Base-by-base conservation (phyloP, 306 rosid genomes). In the Canavalia ensiformis region DNA sequence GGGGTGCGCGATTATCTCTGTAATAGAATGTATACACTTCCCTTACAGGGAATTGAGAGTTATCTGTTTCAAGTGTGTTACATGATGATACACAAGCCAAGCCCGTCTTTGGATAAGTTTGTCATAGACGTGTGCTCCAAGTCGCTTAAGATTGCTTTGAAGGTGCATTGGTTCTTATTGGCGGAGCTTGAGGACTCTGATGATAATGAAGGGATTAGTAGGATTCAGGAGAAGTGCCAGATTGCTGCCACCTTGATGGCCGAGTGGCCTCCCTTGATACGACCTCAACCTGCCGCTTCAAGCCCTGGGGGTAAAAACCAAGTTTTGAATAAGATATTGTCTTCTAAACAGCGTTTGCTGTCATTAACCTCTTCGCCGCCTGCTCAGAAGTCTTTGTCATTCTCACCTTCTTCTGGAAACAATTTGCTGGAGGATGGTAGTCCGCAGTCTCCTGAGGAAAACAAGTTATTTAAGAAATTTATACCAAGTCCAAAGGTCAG, bases 1-100 rank as follows among this genome's bases (percentile, higher is more conserved):
- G 98, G 99, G 78, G 99, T 95, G 13, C 96, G 99, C 0, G 97
- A 95, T 74, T 95, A 95, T 82, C 94, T 95, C 42, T 95, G 98
- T 75, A 95, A 95, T 75, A 81, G 98, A 81, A 95, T 95, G 99
- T 95, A 95, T 81, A 93, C 98, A 25, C 94, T 95, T 71, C 99
- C 99, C 8, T 85, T 95, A 76, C 79, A 94, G 6, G 99, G 99
- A 6, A 71, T 95, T 52, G 99, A 95, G 91, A 86, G 99, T 87
- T 95, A 95, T 80, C 83, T 95, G 89, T 95, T 95, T 83, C 99
- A 95, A 86, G 90, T 95, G 80, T 95, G 99, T 84, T 95, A 93
- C 86, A 89, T 95, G 97, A 90, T 92, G 92, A 89, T 95, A 72
- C 94, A 95, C 70, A 93, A 95, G 84, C 99, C 98, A 0, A 95